These are phyloP conservation scores for Didymella pinodella DNA, from an alignment of 2,329 filamentous ascomycete genomes.

Conservation along the genomic window DNA sequence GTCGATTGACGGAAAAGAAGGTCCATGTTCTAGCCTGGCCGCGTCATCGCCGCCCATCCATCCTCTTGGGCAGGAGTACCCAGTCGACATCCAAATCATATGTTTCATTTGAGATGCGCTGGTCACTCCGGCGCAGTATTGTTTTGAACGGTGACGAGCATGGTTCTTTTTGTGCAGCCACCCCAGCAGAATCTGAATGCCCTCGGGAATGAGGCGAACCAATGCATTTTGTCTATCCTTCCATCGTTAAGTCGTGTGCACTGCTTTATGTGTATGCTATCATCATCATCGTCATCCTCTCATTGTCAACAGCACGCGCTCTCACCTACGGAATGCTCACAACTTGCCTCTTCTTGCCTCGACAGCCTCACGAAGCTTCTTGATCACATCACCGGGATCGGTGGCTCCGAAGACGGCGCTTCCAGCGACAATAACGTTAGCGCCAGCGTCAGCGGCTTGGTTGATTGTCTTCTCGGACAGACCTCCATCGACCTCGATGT, in stretches of 20 bases:
- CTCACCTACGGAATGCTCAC: slow-evolving; percentile 20
- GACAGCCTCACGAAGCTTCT: slow-evolving; percentile 79
- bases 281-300: slow-evolving; percentile 7
- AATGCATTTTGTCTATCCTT: slow-evolving; percentile 21
- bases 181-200: background rate
- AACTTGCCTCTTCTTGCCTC: slow-evolving; percentile 63
- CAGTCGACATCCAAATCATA: background rate
- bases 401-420: slow-evolving; percentile 94
- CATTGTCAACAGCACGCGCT: slow-evolving; percentile 1
- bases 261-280: background rate
- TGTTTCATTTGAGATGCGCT: background rate
- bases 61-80: background rate
- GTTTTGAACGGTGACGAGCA: background rate
- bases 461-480: slow-evolving; percentile 89
- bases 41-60: background rate
- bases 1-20: background rate
- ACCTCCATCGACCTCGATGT: slow-evolving; percentile 97
- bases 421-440: slow-evolving; percentile 97
- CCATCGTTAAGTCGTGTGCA: slow-evolving; percentile 1
- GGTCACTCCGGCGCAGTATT: background rate
- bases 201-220: background rate
- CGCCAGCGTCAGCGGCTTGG: slow-evolving; percentile 91
- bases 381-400: slow-evolving; percentile 86
- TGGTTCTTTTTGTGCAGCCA: background rate
- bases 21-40: background rate